Evolutionary conservation across 2,329 filamentous ascomycete species (phyloP), one percentile per base, ranked within the genome.

Genomic region (Cyphellophora attinorum): DNA sequence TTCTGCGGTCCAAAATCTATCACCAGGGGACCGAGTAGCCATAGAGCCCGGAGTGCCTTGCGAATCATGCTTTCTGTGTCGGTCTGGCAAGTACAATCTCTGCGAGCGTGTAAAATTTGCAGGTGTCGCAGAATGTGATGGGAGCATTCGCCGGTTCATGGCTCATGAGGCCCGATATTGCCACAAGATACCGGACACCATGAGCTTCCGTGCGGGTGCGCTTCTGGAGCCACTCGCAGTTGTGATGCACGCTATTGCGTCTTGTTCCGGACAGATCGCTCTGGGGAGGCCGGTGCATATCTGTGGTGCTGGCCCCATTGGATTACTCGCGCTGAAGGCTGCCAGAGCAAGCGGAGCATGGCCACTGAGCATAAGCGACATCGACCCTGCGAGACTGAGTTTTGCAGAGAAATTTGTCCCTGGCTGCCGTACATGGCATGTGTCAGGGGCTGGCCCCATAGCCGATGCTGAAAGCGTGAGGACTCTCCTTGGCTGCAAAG

Each of bases 151-250:
- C 49, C 57, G 74, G 41, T 78, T 72, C 57, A 76, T 75, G 48
- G 61, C 68, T 13, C 76, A 79, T 44, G 70, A 74, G 1, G 74
- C 74, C 3, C 71, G 67, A 49, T 79, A 70, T 65, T 55, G 73
- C 23, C 69, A 76, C 55, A 60, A 60, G 38, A 53, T 80, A 2
- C 74, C 76, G 1, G 64, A 71, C 31, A 67, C 61, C 31, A 56
- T 80, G 33, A 67, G 62, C 6, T 79, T 66, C 48, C 62, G 65
- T 11, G 68, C 79, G 46, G 76, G 69, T 5, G 75, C 77, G 10
- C 65, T 81, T 2, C 67, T 81, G 13, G 76, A 80, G 44, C 77
- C 77, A 2, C 60, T 80, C 5, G 73, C 69, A 12, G 76, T 81
- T 5, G 73, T 74, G 3, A 62, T 80, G 46, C 70, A 76, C 39